Conservation (phyloP, 2,329 filamentous ascomycete species). For the Aspergillus sp. region DNA sequence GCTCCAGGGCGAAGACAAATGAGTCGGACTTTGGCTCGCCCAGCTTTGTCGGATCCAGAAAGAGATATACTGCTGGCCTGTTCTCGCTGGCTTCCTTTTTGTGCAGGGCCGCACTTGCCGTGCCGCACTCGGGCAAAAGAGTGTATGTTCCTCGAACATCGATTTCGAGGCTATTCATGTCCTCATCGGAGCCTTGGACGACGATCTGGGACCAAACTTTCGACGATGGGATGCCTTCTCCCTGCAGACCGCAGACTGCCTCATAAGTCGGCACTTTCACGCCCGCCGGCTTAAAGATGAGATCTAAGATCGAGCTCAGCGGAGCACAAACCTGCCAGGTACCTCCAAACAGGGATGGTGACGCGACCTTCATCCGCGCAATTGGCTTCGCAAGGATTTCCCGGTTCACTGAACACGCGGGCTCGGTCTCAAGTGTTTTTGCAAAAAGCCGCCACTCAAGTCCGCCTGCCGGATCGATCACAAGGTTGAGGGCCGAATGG, state of each 20-base stretch:
- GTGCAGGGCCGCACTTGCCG: slow-evolving; percentile 56
- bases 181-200: slow-evolving; percentile 35
- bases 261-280: slow-evolving; percentile 38
- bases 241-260: slow-evolving; percentile 40
- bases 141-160: slow-evolving; percentile 53
- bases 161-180: slow-evolving; percentile 28
- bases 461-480: slow-evolving; percentile 18
- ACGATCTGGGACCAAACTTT: slow-evolving; percentile 46
- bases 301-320: slow-evolving; percentile 31
- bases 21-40: slow-evolving; percentile 49
- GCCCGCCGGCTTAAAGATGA: slow-evolving; percentile 39
- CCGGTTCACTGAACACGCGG: slow-evolving; percentile 41
- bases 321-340: slow-evolving; percentile 48
- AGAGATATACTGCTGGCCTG: slow-evolving; percentile 51
- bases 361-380: slow-evolving; percentile 45
- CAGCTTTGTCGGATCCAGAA: slow-evolving; percentile 56
- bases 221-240: slow-evolving; percentile 37
- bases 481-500: slow-evolving; percentile 24
- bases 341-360: slow-evolving; percentile 36
- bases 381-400: slow-evolving; percentile 48
- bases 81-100: slow-evolving; percentile 32
- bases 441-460: slow-evolving; percentile 52
- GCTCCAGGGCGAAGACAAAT: slow-evolving; percentile 58
- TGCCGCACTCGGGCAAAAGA: slow-evolving; percentile 57
- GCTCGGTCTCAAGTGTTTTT: slow-evolving; percentile 38